phyloP scores from a whole-genome alignment of 148 eudicot genomes.

The Rhododendron simsii region DNA sequence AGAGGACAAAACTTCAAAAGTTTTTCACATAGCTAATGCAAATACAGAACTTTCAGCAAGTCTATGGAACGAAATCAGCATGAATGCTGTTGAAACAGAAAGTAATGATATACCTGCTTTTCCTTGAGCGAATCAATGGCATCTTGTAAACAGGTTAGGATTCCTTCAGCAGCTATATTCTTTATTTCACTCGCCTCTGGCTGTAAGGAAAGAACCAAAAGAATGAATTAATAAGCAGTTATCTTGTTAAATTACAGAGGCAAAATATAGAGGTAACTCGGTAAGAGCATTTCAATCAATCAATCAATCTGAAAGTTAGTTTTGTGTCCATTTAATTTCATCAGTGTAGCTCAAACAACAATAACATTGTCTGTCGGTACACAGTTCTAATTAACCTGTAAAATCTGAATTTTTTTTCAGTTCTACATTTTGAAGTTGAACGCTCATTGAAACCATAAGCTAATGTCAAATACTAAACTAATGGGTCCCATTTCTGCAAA shows the following conservation, averaged over 20 bases:
- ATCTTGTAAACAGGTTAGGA: conserved; percentile 79
- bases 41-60: neutral
- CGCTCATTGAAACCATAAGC: neutral
- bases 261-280: neutral
- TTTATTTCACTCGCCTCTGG: conserved; percentile 71
- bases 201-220: conserved; percentile 29
- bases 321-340: neutral
- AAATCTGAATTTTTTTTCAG: neutral
- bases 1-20: neutral
- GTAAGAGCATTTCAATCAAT: neutral
- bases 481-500: neutral
- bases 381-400: neutral
- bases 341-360: neutral
- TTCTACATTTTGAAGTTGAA: neutral
- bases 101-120: conserved; percentile 43
- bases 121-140: conserved; percentile 69
- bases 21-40: neutral
- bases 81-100: neutral
- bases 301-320: neutral
- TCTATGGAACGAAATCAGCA: neutral
- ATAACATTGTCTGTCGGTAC: neutral
- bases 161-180: conserved; percentile 86
- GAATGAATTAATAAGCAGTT: neutral
- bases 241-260: neutral
- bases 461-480: neutral